Conservation (phyloP, 306 rosid species). For the Malus sieversii region DNA sequence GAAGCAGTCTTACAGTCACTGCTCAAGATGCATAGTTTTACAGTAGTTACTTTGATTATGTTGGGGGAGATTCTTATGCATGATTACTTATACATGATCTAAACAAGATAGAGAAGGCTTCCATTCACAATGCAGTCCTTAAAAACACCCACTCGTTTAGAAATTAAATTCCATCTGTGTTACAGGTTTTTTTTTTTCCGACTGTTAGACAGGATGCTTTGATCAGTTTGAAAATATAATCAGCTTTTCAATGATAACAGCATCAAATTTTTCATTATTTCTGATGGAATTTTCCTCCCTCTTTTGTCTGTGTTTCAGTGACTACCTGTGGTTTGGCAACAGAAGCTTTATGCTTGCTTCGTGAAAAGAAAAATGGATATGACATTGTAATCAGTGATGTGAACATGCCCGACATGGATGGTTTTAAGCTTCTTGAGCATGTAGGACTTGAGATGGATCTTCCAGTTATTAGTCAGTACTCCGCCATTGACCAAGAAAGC, state of each 20-base stretch:
- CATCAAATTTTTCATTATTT: slow-evolving; percentile 1
- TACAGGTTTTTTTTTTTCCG: background rate
- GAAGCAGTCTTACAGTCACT: slow-evolving; percentile 1
- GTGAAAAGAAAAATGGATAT: slow-evolving; percentile 79
- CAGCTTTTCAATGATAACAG: slow-evolving; percentile 11
- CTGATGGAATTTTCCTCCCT: slow-evolving; percentile 5
- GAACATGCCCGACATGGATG: slow-evolving; percentile 99
- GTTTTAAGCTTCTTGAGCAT: slow-evolving; percentile 97
- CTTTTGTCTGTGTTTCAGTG: slow-evolving; percentile 41
- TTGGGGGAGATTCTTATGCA: background rate
- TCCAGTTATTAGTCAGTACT: slow-evolving; percentile 89
- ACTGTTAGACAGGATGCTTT: background rate
- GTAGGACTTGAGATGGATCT: slow-evolving; percentile 99
- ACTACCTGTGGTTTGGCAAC: slow-evolving; percentile 85
- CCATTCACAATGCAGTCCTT: background rate
- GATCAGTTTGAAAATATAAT: background rate
- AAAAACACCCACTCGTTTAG: background rate
- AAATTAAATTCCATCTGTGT: background rate
- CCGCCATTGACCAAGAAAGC: slow-evolving; percentile 25
- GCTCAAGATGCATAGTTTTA: background rate
- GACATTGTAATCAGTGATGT: slow-evolving; percentile 97
- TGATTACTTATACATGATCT: background rate
- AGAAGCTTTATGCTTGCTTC: slow-evolving; percentile 73
- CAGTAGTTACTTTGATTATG: background rate
- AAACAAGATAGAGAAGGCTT: background rate